Base-by-base conservation (phyloP, 23 red algal genomes). In the Gracilaria domingensis region DNA sequence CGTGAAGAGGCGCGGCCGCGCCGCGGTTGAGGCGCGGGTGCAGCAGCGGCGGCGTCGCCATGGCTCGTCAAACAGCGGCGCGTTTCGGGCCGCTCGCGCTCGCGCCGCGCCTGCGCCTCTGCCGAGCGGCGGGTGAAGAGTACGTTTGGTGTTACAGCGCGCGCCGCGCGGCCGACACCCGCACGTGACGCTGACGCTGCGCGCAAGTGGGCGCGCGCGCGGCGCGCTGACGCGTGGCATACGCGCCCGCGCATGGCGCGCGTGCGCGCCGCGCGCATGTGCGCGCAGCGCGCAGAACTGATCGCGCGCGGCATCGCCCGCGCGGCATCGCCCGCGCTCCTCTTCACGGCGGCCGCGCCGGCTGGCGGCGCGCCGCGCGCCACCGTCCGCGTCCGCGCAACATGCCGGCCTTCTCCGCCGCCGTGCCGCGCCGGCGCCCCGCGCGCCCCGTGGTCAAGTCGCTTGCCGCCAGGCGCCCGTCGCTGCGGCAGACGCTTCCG, bases 361-460 rank as follows among this genome's bases (percentile, higher is more conserved):
- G n/a, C n/a, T n/a, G n/a, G n/a, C n/a, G n/a, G n/a, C n/a, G n/a
- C n/a, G n/a, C n/a, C n/a, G n/a, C n/a, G n/a, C n/a, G n/a, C n/a
- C n/a, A n/a, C n/a, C n/a, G n/a, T n/a, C n/a, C n/a, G n/a, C n/a
- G n/a, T n/a, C n/a, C 13, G 64, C 7, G 14, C 4, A 37, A 7
- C 16, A 69, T 69, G 64, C 4, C 30, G 11, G 7, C 64, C 30
- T 69, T 69, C 64, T 69, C 64, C 64, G 64, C 64, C 8, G 2
- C 64, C 8, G 2, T 69, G 32, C 26, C 64, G 64, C 64, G 64
- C 9, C 64, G 33, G 8, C 64, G 64, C 8, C 26, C 64, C 11
- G 64, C 26, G 28, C 64, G 64, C 32, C 36, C 64, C 28, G 64
- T 69, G 26, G 36, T 69, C 64, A 69, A 69, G 32, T 32, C 64